Conservation (phyloP, 495 filamentous ascomycete genomes). For the Penicillium parvum region DNA sequence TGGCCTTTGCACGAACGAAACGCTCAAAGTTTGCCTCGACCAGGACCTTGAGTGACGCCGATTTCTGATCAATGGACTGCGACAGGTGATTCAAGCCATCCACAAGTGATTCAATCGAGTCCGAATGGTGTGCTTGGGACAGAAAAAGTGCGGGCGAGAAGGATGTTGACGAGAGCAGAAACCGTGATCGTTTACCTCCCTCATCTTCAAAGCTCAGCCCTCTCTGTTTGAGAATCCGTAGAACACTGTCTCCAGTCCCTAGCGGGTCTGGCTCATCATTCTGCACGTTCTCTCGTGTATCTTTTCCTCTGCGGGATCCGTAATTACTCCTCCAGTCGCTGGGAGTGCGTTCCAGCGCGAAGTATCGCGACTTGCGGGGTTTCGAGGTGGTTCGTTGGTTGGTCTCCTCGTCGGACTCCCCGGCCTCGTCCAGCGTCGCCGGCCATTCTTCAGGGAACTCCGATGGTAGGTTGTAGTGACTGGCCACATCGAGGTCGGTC, state of each 20-base stretch:
- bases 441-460: conserved; percentile 86
- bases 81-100: conserved; percentile 78
- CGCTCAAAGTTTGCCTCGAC: conserved; percentile 98
- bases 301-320: conserved; percentile 63
- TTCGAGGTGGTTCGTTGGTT: conserved; percentile 46
- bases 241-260: conserved; percentile 76
- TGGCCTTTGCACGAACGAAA: conserved; percentile 92
- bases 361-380: conserved; percentile 72
- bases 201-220: conserved; percentile 87
- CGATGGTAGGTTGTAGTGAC: conserved; percentile 81
- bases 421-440: conserved; percentile 67
- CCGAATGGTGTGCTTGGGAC: conserved; percentile 81
- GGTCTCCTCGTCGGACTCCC: conserved; percentile 62
- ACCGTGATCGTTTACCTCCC: conserved; percentile 74
- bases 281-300: conserved; percentile 71
- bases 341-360: conserved; percentile 70
- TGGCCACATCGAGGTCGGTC: conserved; percentile 72
- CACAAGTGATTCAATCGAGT: conserved; percentile 72
- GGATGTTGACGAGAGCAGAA: conserved; percentile 89
- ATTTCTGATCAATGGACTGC: conserved; percentile 92
- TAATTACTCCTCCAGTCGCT: conserved; percentile 64
- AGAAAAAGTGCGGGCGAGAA: conserved; percentile 91
- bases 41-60: conserved; percentile 87
- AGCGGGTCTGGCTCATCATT: conserved; percentile 90
- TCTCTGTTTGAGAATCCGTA: conserved; percentile 66